Evolutionary conservation across 345 rosid species (phyloP), one percentile per base, ranked within the genome.

Genomic region (Passiflora organensis): DNA sequence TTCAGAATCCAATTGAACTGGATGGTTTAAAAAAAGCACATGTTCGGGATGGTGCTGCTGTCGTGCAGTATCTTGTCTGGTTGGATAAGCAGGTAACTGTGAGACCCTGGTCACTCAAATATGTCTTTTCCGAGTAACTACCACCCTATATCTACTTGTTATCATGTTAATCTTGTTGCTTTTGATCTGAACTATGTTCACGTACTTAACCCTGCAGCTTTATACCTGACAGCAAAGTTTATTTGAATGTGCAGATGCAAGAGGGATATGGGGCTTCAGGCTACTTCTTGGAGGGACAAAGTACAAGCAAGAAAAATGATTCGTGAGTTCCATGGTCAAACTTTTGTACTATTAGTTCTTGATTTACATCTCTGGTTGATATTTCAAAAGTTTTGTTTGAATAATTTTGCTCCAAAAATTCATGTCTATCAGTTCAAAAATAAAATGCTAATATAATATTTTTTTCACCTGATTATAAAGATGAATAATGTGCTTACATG

Each of bases 21-120:
- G 87, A 86, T 34, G 97, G 99, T 62, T 60, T 94, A 32, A 85
- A 67, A 77, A 87, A 85, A 36, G 86, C 97, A 20, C 99, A 94
- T 55, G 64, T 89, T 56, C 89, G 97, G 24, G 99, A 94, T 82
- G 97, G 99, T 70, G 97, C 96, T 53, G 91, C 95, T 76, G 89
- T 89, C 72, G 99, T 93, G 70, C 96, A 89, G 63, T 93, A 68
- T 82, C 87, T 93, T 66, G 85, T 64, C 52, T 90, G 97, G 97
- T 83, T 91, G 44, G 97, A 91, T 68, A 74, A 76, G 58, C 91
- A 85, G 89, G 97, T 86, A 72, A 28, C 41, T 63, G 19, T 17
- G 46, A 21, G 44, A 46, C 42, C 53, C 51, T 10, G 19, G 47
- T 44, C 22, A 34, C 39, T 24, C 18, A 47, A 32, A 24, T 34